Conservation (phyloP, 257 asterid genomes). For the Primulina eburnea region DNA sequence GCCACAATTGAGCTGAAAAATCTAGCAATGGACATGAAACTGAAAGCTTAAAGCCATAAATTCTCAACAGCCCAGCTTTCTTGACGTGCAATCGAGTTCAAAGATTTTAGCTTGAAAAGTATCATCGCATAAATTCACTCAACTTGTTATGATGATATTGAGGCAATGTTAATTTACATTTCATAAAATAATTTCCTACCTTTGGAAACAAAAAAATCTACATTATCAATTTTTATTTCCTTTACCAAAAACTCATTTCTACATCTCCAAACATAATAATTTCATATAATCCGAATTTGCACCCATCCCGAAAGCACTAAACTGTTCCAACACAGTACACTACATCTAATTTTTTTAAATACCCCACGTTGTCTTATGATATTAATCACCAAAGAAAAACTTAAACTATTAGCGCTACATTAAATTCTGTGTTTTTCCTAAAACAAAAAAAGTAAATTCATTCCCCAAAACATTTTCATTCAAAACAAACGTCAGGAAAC, state of each 20-base stretch:
- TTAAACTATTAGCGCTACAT: background rate
- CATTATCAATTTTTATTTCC: background rate
- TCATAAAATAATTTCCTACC: background rate
- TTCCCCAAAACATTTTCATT: too few species aligned
- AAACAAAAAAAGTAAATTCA: too few species aligned
- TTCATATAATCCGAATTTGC: background rate
- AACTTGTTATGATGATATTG: background rate
- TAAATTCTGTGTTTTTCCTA: too few species aligned
- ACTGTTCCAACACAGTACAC: background rate
- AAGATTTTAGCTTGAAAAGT: too few species aligned
- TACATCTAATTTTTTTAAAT: background rate
- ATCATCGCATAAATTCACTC: background rate
- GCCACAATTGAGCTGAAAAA: conserved; percentile 7
- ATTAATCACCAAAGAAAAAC: background rate
- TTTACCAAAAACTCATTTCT: background rate
- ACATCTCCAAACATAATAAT: background rate
- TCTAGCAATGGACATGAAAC: background rate
- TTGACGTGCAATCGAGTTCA: too few species aligned
- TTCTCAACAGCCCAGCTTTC: too few species aligned
- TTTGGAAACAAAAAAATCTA: background rate
- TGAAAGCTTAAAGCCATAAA: too few species aligned
- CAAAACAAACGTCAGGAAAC: background rate
- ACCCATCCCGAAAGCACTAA: background rate
- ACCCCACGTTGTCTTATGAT: background rate
- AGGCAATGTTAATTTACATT: background rate